phyloP scores from a whole-genome alignment of 2,329 filamentous ascomycete genomes.

The Didymella keratinophila region DNA sequence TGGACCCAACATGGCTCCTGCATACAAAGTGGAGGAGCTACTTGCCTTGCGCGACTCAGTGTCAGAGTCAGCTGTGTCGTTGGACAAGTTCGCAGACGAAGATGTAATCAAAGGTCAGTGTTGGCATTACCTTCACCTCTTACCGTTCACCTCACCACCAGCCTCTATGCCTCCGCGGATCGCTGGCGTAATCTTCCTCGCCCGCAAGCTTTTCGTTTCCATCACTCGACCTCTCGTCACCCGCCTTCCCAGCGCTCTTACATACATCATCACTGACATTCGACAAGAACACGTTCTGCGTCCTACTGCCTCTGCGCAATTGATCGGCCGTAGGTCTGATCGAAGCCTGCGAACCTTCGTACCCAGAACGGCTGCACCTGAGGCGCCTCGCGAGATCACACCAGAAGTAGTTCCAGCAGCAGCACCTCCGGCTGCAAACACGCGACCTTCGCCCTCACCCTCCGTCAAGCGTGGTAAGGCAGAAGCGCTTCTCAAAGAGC shows the following conservation, averaged over 20 bases:
- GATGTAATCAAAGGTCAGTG: slow-evolving; percentile 54
- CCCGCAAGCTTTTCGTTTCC: not conserved
- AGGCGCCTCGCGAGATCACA: slow-evolving; percentile 22
- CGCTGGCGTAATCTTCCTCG: not conserved
- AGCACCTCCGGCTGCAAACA: slow-evolving; percentile 32
- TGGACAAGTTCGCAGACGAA: slow-evolving; percentile 53
- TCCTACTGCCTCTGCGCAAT: slow-evolving; percentile 50
- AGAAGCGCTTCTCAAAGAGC: slow-evolving; percentile 59
- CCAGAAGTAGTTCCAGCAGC: slow-evolving; percentile 25
- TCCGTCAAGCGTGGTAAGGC: slow-evolving; percentile 60
- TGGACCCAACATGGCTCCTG: slow-evolving; percentile 39
- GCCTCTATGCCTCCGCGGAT: not conserved
- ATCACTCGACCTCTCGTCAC: not conserved
- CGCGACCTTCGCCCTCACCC: slow-evolving; percentile 57
- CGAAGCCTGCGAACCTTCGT: slow-evolving; percentile 36
- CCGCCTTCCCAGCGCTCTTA: not conserved
- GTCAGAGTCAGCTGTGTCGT: slow-evolving; percentile 52
- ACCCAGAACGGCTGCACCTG: slow-evolving; percentile 26
- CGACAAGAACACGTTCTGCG: slow-evolving; percentile 51
- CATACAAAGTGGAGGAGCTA: slow-evolving; percentile 53
- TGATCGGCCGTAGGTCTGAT: slow-evolving; percentile 36
- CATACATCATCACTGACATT: slow-evolving; percentile 17
- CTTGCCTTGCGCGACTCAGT: slow-evolving; percentile 52
- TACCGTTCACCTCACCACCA: slow-evolving; percentile 27
- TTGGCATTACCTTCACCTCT: slow-evolving; percentile 21